Base-by-base conservation (phyloP, 2,329 filamentous ascomycete species). In the Diaporthe sp. region DNA sequence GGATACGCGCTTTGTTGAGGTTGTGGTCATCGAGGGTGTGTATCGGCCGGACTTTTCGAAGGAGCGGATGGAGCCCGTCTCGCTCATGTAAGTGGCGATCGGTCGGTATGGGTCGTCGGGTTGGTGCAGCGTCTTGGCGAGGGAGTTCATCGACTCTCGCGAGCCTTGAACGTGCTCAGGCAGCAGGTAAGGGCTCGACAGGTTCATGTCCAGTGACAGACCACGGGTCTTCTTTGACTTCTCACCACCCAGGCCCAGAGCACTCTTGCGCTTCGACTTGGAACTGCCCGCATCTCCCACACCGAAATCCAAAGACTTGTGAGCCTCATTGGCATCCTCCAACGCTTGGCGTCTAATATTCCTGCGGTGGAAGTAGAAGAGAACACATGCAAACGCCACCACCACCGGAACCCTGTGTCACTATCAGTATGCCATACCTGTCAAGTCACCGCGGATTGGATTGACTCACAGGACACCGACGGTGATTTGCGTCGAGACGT, bases 261-360 rank as follows among this genome's bases (percentile, higher is more conserved):
- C 81, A 73, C 84, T 87, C 80, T 86, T 87, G 78, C 87, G 87
- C 78, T 87, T 89, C 55, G 82, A 81, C 76, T 87, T 87, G 61
- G 78, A 77, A 20, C 79, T 77, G n/a, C 76, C 78, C 22, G 76
- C 70, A 34, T 74, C 75, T 78, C 82, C 72, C 44, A 86, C 84
- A 49, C 97, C 97, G 82, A 98, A 99, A 83, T 99, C 97, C 82
- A 98, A 89, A 0, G 95, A 97, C 82, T 94, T 96, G 84, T 97
- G 95, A 79, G 95, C 94, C 84, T 98, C 96, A 77, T 94, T 92
- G 25, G 90, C 89, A 85, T 99, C 97, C 85, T 99, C 97, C 75
- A 88, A 86, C 73, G 88, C 88, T 78, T 95, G 88, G 80, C 92
- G 95, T 82, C 90, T 91, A 53, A 94, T 85, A 80, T 95, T 94